Base-by-base conservation (phyloP, 1,139 yeast genomes). In the Geotrichum armillariae region DNA sequence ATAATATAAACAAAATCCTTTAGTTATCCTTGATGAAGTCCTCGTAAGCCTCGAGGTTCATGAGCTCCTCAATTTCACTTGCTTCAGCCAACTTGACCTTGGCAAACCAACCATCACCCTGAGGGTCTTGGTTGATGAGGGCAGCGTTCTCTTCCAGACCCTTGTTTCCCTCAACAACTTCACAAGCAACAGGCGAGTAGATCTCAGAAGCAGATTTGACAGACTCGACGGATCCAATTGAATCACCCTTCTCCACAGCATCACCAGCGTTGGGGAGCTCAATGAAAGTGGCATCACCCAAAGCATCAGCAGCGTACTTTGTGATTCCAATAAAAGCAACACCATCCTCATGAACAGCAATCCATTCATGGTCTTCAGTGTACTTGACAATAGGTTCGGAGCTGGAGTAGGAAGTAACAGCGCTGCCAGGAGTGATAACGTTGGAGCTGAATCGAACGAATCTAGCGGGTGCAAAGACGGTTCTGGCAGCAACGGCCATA, bases 281-380 rank as follows among this genome's bases (percentile, higher is more conserved):
- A 57, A 90, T 85, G 68, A 77, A 93, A 16, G 98, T 94, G 49
- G 95, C 95, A 71, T 93, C 99, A 42, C 99, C 99, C 56, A 93
- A 79, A n/a, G 99, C 96, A 64, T 91, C 96, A 39, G 96, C 85
- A 31, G 99, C 99, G 68, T 93, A 91, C 63, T 80, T 82, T 55
- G 99, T 91, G 69, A 93, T 90, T 34, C 99, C 99, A 34, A 93
- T 76, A 61, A 85, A 90, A 1, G 94, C 72, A 32, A 83, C 76
- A 53, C 89, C 88, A 69, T 91, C 96, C 32, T 79, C 78, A 66
- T 87, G 94, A 46, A 83, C 75, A 2, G 96, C 93, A 55, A 94
- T 73, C 97, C 98, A 93, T 73, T 93, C 99, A 74, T 93, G 99
- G 65, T 93, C 97, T 50, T 76, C 73, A 16, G 99, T 88, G 75